phyloP scores from a whole-genome alignment of 805 yeast species.

The Pichia paraexigua region DNA sequence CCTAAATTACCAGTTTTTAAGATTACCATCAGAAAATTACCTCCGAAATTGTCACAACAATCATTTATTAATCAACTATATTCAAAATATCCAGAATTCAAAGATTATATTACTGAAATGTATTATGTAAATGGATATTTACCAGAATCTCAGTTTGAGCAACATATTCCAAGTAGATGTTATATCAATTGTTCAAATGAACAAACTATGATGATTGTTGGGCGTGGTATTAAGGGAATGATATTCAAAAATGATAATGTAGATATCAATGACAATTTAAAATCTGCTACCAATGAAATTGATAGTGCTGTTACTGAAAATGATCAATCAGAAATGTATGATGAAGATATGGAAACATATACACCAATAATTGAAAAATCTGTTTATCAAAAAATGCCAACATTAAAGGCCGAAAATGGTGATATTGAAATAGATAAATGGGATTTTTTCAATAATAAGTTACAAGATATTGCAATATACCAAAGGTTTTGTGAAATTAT shows the following conservation, averaged over 20 bases:
- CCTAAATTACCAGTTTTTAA: slow-evolving; percentile 15
- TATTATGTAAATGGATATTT: slow-evolving; percentile 38
- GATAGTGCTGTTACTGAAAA: not conserved
- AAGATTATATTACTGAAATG: slow-evolving; percentile 3
- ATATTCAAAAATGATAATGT: slow-evolving; percentile 16
- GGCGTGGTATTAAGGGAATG: slow-evolving; percentile 18
- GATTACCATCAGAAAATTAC: slow-evolving; percentile 34
- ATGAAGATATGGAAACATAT: slow-evolving; percentile 18
- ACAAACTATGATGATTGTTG: slow-evolving; percentile 23
- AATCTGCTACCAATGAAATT: not conserved
- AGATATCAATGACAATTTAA: not conserved
- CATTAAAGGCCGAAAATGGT: not conserved
- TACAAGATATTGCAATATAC: slow-evolving; percentile 1
- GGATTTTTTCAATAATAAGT: slow-evolving; percentile 1
- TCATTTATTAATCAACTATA: slow-evolving; percentile 18
- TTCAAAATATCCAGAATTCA: not conserved
- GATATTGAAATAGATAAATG: slow-evolving; percentile 9
- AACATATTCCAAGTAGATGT: slow-evolving; percentile 34
- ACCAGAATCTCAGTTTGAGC: slow-evolving; percentile 31
- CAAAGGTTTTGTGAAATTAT: not conserved
- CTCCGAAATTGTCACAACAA: slow-evolving; percentile 30
- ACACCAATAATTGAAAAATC: slow-evolving; percentile 32
- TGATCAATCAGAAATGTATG: not conserved
- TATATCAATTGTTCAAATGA: slow-evolving; percentile 32
- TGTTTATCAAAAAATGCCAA: slow-evolving; percentile 26